phyloP scores from a whole-genome alignment of 1,284 basidiomycete genomes.

The Termitomyces sp. region DNA sequence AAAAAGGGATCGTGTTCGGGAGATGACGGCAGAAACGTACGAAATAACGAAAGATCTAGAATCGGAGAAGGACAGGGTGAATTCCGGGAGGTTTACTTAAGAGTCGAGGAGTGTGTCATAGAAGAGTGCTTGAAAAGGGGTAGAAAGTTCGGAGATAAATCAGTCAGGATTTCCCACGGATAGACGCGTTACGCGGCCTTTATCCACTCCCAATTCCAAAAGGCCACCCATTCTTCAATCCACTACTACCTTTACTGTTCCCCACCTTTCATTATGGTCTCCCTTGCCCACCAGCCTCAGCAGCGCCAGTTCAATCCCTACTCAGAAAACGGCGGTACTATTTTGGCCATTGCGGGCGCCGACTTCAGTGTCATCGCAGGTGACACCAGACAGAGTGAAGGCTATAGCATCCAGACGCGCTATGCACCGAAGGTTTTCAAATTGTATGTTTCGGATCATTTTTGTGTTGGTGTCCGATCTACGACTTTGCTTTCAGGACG shows the following conservation, averaged over 20 bases:
- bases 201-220: constrained; percentile 13
- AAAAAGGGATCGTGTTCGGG: constrained; percentile 6
- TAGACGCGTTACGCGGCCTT: constrained; percentile 33
- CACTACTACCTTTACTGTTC: constrained; percentile 1
- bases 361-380: constrained; percentile 93
- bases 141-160: constrained; percentile 22
- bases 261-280: constrained; percentile 24
- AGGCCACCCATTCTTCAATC: constrained; percentile 4
- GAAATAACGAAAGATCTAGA: constrained; percentile 8
- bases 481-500: constrained; percentile 50
- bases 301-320: constrained; percentile 81
- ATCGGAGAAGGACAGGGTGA: constrained; percentile 10
- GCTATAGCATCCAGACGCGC: constrained; percentile 92
- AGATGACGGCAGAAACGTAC: constrained; percentile 8
- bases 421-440: constrained; percentile 91
- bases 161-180: constrained; percentile 25
- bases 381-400: constrained; percentile 92
- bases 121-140: constrained; percentile 12
- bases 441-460: constrained; percentile 44
- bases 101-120: constrained; percentile 11
- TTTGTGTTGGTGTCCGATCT: constrained; percentile 4
- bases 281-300: constrained; percentile 37
- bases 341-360: constrained; percentile 88
- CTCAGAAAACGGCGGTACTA: constrained; percentile 88
- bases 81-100: constrained; percentile 1